Evolutionary conservation across 495 filamentous ascomycete genomes (phyloP), one percentile per base, ranked within the genome.

Genomic region (Penicillium robsamsonii): DNA sequence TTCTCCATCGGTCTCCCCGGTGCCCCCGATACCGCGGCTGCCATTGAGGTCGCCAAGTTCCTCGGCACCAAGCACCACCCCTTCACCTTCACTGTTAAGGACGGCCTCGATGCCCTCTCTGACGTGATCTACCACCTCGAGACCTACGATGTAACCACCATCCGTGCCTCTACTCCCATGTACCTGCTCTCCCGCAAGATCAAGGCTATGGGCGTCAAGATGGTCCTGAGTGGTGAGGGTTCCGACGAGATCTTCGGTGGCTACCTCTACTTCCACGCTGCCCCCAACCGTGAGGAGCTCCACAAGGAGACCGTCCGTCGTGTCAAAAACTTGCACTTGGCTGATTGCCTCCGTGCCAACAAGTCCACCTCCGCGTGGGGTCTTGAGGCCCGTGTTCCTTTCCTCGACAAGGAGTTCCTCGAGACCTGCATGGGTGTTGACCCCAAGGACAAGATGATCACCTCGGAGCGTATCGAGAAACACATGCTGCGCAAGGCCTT

Each of bases 331-430:
- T 79, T 98, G 60, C 94, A 98, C 71, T 75, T 96, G 63, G 85
- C 92, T 20, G 94, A 98, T 71, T 97, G 94, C 75, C 81, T 98
- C 64, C 84, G 94, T 66, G 94, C 94, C 66, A 98, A 98, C 86
- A 98, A 98, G 81, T 97, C 93, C 20, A 98, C 94, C 30, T 87
- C 90, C n/a, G 94, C 95, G 29, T 98, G 94, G 94, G 94, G 94
- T 68, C 85, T 98, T 40, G 94, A 98, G 79, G 94, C 94, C 48
- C 92, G 94, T 69, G 94, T 98, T 55, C 94, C 94, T 6, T 98
- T 98, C 84, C 80, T 98, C 41, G 94, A 98, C 76, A 96, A 97
- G 46, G 63, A 93, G 79, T 98, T 98, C 82, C 83, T 98, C 52
- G 90, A 96, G 70, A 81, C 83, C 55, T 73, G 86, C 52, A 96